Conservation (phyloP, 2,329 filamentous ascomycete species). For the Diaporthe humulicola region DNA sequence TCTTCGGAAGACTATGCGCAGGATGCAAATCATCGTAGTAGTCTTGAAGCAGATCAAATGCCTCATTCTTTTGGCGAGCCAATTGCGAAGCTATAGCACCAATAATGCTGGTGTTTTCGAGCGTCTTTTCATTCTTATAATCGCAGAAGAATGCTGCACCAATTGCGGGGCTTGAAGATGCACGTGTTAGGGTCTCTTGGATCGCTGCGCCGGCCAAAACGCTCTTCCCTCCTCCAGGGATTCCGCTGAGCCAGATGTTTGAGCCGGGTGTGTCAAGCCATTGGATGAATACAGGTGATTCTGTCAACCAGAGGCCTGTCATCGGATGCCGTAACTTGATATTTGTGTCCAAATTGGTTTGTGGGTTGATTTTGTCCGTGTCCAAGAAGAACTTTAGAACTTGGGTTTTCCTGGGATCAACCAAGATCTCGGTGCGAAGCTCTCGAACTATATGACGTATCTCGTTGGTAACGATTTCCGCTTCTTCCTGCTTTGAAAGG, state of each 20-base stretch:
- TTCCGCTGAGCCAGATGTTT: slow-evolving; percentile 46
- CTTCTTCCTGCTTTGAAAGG: background rate
- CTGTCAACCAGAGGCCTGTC: slow-evolving; percentile 44
- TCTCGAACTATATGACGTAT: background rate
- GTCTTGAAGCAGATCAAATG: background rate
- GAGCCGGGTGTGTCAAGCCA: slow-evolving; percentile 42
- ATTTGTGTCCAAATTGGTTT: slow-evolving; percentile 40
- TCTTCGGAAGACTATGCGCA: background rate
- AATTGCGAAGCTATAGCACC: background rate
- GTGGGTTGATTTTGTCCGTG: slow-evolving; percentile 40
- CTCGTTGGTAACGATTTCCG: background rate
- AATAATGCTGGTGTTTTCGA: background rate
- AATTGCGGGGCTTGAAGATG: background rate
- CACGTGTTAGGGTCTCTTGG: slow-evolving; percentile 33
- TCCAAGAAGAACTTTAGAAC: background rate
- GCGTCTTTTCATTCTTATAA: background rate
- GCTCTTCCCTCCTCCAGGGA: slow-evolving; percentile 47
- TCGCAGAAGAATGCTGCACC: background rate
- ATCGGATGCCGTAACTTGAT: slow-evolving; percentile 42
- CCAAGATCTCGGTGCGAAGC: background rate
- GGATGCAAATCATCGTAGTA: background rate
- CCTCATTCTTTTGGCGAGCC: background rate
- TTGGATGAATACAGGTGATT: slow-evolving; percentile 37
- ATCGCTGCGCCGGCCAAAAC: slow-evolving; percentile 45
- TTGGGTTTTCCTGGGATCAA: background rate